Base-by-base conservation (phyloP, 106 monocot species). In the Hemerocallis citrina region DNA sequence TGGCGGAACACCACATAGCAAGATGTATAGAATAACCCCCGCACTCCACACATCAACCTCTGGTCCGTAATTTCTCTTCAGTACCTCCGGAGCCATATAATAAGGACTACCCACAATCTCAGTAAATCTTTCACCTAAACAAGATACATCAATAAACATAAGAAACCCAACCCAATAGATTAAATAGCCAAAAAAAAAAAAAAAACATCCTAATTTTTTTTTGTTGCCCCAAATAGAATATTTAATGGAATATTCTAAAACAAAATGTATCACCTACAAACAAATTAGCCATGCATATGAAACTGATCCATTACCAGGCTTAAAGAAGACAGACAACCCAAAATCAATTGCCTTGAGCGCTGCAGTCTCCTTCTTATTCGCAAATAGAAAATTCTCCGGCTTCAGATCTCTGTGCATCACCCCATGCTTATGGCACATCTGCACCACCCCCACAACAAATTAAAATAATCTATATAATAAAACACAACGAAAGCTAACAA, bases 341-440 rank as follows among this genome's bases (percentile, higher is more conserved):
- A 80, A 80, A 63, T 80, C 80, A 62, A 80, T 80, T 25, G 80
- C 55, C 44, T 80, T 80, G 57, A 80, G 56, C 5, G 80, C 52
- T 23, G 80, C 55, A 22, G 66, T 80, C 63, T 80, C 80, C 55
- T 80, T 80, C 21, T 74, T 79, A 51, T 79, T 72, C 17, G 66
- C 69, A 56, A 74, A 74, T 74, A 82, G 69, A 36, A 82, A 77
- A 34, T 82, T 82, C 57, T 78, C 77, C 21, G 82, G 82, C 54
- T 82, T 82, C 14, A 82, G 61, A 24, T 82, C 77, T 12, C 82
- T 40, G 57, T 82, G 82, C 59, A 82, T 77, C 36, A 82, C 82
- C 14, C 81, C 82, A 33, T 77, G 69, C 66, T 71, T 72, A 35
- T 82, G 82, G 54, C 82, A 82, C 64, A 70, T 66, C 74, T 82